Evolutionary conservation across 2,329 filamentous ascomycete species (phyloP).

Genomic region (Verticillium longisporum): DNA sequence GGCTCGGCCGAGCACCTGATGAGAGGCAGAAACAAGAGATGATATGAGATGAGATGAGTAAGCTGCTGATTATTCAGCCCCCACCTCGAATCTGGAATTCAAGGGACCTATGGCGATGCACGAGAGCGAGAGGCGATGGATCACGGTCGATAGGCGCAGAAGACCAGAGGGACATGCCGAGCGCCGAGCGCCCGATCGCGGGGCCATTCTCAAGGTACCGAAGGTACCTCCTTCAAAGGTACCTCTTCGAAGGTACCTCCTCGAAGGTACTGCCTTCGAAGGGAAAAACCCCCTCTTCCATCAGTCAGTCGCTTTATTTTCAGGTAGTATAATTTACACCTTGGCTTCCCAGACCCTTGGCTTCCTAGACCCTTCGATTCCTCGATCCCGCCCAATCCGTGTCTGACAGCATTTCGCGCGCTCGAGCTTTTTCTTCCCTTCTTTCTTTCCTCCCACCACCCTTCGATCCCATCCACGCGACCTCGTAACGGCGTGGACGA

Average conservation of each 20-base stretch:
- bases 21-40: too few relatives aligned
- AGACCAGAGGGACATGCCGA: background rate
- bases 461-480: background rate
- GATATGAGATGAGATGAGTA: background rate
- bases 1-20: background rate
- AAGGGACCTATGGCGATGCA: background rate
- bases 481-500: conserved; percentile 2
- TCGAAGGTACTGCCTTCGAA: too few relatives aligned
- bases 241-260: too few relatives aligned
- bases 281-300: background rate
- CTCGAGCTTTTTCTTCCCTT: background rate
- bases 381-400: background rate
- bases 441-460: background rate
- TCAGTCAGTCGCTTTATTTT: background rate
- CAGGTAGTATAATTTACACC: too few relatives aligned
- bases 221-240: background rate
- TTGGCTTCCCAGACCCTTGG: too few relatives aligned
- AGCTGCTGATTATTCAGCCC: background rate
- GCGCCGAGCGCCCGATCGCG: background rate
- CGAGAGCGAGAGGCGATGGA: background rate
- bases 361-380: background rate
- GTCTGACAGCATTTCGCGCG: background rate
- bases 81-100: background rate
- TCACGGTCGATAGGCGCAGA: background rate
- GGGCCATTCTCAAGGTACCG: background rate